Evolutionary conservation across 208 protist genomes (phyloP), one percentile per base, ranked within the genome.

Genomic region (Leishmania gerbilli): DNA sequence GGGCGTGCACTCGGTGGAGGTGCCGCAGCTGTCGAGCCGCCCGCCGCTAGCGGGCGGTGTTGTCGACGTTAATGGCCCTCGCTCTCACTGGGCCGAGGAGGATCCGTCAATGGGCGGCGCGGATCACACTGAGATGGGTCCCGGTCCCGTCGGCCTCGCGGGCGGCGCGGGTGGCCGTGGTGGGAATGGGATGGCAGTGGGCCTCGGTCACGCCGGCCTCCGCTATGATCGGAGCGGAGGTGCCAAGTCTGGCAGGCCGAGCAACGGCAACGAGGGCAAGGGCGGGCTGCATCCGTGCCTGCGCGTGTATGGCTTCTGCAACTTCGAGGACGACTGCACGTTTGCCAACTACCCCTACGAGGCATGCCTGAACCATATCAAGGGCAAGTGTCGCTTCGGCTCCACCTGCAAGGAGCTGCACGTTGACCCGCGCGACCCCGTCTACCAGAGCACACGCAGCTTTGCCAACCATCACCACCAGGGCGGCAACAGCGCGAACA

Each of bases 311-410:
- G 92, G 94, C 31, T 88, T 83, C 77, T 97, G 94, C 88, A 97
- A 97, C 87, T 97, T 96, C 81, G 92, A 93, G 76, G 88, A 93
- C 58, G 92, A 96, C 81, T 97, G 94, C 86, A 91, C 90, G 62
- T 97, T 96, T 69, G 94, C 94, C 21, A 88, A 95, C 79, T 97
- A 97, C 80, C 94, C 94, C 13, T 97, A 92, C 77, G 92, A 94
- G 81, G 94, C 94, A 1, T 97, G 94, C 78, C 88, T 97, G 19
- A 96, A 96, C 85, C 87, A 94, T 85, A 96, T 97, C 75, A 97
- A 97, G 84, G 94, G 94, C 42, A 97, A 97, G 84, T 97, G 94
- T 79, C 94, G 93, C 81, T 96, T 96, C 81, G 92, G 93, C 8
- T 71, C 86, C 34, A 86, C 90, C 45, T 97, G 94, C 87, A 96